Evolutionary conservation across 257 asterid species (phyloP).

Genomic region (Plantago major): DNA sequence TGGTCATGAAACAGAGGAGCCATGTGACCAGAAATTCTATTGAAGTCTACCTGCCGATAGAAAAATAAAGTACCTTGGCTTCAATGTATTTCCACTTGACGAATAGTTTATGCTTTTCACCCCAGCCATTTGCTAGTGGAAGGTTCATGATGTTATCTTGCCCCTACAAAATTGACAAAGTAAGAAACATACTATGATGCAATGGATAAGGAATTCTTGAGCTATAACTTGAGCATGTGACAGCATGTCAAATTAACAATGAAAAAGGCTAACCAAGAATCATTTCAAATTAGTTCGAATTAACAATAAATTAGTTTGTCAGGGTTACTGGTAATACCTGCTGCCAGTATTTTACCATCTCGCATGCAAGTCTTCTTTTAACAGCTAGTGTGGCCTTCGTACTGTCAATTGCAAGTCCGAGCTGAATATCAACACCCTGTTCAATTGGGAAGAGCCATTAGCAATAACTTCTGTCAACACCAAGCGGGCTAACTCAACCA

Average conservation of each 20-base stretch:
- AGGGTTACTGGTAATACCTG: constrained; percentile 47
- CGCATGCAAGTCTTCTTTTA: constrained; percentile 96
- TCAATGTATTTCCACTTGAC: constrained; percentile 88
- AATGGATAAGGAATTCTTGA: no score
- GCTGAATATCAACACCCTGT: constrained; percentile 99
- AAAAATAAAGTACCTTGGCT: constrained; percentile 61
- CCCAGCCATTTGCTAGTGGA: constrained; percentile 91
- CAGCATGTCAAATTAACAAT: no score
- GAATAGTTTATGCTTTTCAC: constrained; percentile 85
- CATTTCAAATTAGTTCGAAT: no score
- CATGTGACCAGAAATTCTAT: no score
- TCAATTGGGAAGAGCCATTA: neutral
- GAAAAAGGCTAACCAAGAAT: no score
- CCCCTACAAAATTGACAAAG: constrained; percentile 42
- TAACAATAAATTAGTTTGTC: neutral
- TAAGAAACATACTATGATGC: neutral
- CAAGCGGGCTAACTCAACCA: no score
- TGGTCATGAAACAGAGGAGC: no score
- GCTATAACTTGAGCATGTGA: no score
- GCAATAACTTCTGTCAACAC: no score
- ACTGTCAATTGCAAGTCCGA: constrained; percentile 97
- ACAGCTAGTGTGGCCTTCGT: constrained; percentile 97
- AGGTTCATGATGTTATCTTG: constrained; percentile 94
- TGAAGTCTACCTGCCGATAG: neutral
- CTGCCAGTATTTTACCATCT: constrained; percentile 99